Evolutionary conservation across 805 yeast genomes (phyloP), one percentile per base, ranked within the genome.

Genomic region (Suhomyces emberorum): DNA sequence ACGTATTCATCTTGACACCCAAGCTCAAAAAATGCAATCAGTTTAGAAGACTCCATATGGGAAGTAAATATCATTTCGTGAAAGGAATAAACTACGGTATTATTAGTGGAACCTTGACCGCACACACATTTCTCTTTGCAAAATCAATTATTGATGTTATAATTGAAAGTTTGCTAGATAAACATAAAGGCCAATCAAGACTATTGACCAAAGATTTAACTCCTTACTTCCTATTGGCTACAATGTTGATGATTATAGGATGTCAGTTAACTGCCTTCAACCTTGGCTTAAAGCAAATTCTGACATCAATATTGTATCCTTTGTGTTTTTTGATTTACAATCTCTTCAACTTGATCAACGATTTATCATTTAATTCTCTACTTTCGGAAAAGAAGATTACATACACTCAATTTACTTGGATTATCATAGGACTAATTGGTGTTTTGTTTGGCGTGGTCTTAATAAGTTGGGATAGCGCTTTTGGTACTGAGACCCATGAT

Each of bases 91-190:
- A 75, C 9, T 83, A 70, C 55, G 95, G 95, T 1, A 51, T 77
- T 14, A 64, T 79, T 4, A 77, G 88, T 31, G 96, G 96, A 2
- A 76, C 81, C 0, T 64, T 88, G 31, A 83, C 95, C 0, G 95
- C 95, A 0, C 95, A 86, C 54, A 84, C 95, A 2, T 70, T 88
- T 33, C 68, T 88, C 39, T 71, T 87, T 59, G 95, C 95, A n/a
- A 88, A 88, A 58, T 77, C 88, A 0, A 74, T 85, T 0, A 83
- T 88, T 15, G 95, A 85, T 49, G 75, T 85, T 9, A 50, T 83
- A 2, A 56, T 83, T 2, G 62, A 68, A 61, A 40, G 74, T 69
- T 21, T 61, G 64, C 27, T 57, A 45, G 43, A 53, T 47, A 53
- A 34, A 28, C 50, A 52, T 28, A 42, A 59, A 76, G 33, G 36